Evolutionary conservation across 2,329 filamentous ascomycete genomes (phyloP).

Genomic region (Botrytis galanthina): DNA sequence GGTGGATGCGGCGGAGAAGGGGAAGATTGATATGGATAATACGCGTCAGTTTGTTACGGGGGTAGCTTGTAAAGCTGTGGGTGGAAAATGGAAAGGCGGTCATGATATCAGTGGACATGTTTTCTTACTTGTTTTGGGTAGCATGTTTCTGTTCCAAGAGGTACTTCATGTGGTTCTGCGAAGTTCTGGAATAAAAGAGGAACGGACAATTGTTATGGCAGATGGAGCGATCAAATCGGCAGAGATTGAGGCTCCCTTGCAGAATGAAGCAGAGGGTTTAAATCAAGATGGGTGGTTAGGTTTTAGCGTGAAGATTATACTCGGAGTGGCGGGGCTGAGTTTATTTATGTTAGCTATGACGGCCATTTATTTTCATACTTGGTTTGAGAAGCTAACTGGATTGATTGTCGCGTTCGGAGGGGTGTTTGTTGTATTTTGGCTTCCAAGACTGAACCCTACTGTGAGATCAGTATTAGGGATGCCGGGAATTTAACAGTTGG

Average conservation of each 20-base stretch:
- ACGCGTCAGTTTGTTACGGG: slow-evolving; percentile 61
- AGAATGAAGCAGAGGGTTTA: slow-evolving; percentile 21
- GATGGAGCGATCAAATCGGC: slow-evolving; percentile 66
- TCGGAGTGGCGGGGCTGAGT: slow-evolving; percentile 65
- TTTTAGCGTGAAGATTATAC: slow-evolving; percentile 54
- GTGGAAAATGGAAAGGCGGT: slow-evolving; percentile 85
- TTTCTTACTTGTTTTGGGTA: slow-evolving; percentile 84
- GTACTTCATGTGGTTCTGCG: slow-evolving; percentile 60
- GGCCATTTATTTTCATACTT: slow-evolving; percentile 96
- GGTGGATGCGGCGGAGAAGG: slow-evolving; percentile 48
- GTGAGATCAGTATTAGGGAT: slow-evolving; percentile 48
- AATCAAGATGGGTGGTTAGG: slow-evolving; percentile 40
- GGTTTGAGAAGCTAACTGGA: slow-evolving; percentile 79
- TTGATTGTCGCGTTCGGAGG: slow-evolving; percentile 47
- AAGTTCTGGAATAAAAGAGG: slow-evolving; percentile 51
- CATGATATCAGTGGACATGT: slow-evolving; percentile 97
- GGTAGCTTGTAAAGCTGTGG: slow-evolving; percentile 76
- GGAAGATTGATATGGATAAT: slow-evolving; percentile 46
- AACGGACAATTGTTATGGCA: slow-evolving; percentile 61
- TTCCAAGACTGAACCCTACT: slow-evolving; percentile 45
- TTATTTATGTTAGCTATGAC: slow-evolving; percentile 99
- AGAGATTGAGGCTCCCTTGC: slow-evolving; percentile 44
- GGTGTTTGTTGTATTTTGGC: slow-evolving; percentile 51
- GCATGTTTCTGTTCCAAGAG: slow-evolving; percentile 78
- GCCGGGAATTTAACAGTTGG: slow-evolving; percentile 37